Evolutionary conservation across 2,329 filamentous ascomycete species (phyloP).

Genomic region (Nigrospora sphaerica): DNA sequence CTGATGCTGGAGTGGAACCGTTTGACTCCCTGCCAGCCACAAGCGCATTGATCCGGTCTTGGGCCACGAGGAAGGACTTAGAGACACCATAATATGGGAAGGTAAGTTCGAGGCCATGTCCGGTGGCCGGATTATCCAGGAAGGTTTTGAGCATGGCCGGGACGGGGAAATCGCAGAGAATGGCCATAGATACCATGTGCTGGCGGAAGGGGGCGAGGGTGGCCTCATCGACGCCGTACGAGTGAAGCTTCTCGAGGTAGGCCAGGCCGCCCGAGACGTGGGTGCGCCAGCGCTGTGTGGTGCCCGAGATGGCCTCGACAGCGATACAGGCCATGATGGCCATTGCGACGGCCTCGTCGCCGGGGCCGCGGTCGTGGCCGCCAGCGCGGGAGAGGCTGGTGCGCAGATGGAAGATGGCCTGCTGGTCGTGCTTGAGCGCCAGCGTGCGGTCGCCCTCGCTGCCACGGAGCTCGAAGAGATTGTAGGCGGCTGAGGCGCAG

Average conservation of each 20-base stretch:
- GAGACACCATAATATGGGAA: slow-evolving; percentile 15
- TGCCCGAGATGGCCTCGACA: slow-evolving; percentile 16
- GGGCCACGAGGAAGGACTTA: slow-evolving; percentile 8
- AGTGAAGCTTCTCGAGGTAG: slow-evolving; percentile 10
- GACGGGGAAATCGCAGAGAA: slow-evolving; percentile 12
- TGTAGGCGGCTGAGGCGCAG: slow-evolving; percentile 31
- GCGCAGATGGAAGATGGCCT: slow-evolving; percentile 13
- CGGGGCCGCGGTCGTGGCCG: slow-evolving; percentile 3
- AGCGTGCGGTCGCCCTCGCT: slow-evolving; percentile 9
- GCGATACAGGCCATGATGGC: slow-evolving; percentile 28
- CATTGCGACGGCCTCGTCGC: slow-evolving; percentile 30
- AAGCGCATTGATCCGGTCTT: slow-evolving; percentile 13
- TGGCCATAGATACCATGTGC: slow-evolving; percentile 16
- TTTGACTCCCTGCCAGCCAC: slow-evolving; percentile 3
- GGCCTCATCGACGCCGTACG: slow-evolving; percentile 5
- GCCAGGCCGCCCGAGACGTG: slow-evolving; percentile 15
- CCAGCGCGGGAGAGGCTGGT: slow-evolving; percentile 11
- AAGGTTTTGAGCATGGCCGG: slow-evolving; percentile 9
- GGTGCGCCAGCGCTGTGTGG: slow-evolving; percentile 12
- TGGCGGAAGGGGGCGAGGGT: slow-evolving; percentile 10
- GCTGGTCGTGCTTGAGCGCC: slow-evolving; percentile 13
- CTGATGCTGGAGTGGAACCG: not conserved
- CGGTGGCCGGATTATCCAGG: not conserved
- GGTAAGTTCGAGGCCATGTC: slow-evolving; percentile 8
- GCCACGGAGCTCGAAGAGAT: slow-evolving; percentile 30